phyloP scores from a whole-genome alignment of 1,284 basidiomycete species.

The Bjerkandera adusta region DNA sequence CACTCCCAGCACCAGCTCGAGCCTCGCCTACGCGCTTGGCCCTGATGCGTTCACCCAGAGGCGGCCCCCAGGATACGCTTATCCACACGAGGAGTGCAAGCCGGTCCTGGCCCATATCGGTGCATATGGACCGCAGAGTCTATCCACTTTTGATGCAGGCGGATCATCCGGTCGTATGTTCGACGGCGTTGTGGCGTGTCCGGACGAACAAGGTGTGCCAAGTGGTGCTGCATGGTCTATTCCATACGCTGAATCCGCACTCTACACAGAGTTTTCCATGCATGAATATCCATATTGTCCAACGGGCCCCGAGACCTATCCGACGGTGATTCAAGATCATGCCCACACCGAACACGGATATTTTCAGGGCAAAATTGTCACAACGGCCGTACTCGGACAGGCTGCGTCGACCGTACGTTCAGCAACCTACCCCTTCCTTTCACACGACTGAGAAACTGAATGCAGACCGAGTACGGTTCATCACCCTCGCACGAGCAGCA shows the following conservation, averaged over 20 bases:
- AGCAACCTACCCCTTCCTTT: not conserved
- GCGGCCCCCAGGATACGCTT: no score
- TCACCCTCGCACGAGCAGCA: not conserved
- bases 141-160: no score
- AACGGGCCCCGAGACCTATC: not conserved
- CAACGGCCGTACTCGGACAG: not conserved
- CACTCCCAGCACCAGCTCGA: constrained; percentile 5
- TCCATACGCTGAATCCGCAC: no score
- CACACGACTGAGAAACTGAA: not conserved
- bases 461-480: not conserved
- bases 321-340: no score
- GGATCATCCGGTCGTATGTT: no score
- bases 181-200: not conserved
- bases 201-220: no score
- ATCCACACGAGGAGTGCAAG: no score
- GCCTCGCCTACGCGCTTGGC: constrained; percentile 11
- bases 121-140: no score
- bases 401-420: constrained; percentile 3
- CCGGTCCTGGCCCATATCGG: no score
- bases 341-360: constrained; percentile 7
- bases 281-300: not conserved
- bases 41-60: not conserved
- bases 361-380: constrained; percentile 6
- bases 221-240: no score
- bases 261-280: no score